phyloP scores from a whole-genome alignment of 2,329 filamentous ascomycete genomes.

The Monilinia fructicola region DNA sequence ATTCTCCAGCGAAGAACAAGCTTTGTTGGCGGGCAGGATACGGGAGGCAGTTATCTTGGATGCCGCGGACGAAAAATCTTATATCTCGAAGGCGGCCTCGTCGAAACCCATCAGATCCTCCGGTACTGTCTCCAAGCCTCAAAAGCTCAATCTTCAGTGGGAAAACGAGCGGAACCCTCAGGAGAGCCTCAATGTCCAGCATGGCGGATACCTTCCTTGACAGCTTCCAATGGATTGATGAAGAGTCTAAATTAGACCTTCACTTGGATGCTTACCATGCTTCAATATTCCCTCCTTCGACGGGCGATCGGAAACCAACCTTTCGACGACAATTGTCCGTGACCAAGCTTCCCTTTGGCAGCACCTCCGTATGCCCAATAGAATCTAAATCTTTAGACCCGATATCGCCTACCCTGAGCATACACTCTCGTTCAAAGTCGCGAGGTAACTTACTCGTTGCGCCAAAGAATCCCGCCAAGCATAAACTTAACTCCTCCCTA shows the following conservation, averaged over 20 bases:
- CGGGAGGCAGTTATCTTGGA: constrained; percentile 55
- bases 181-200: constrained; percentile 27
- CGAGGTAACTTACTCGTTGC: constrained; percentile 55
- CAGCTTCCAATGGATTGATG: constrained; percentile 72
- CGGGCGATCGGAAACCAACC: constrained; percentile 54
- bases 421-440: constrained; percentile 48
- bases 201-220: constrained; percentile 52
- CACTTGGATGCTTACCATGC: constrained; percentile 69
- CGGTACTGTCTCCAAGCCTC: constrained; percentile 16
- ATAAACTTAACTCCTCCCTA: constrained; percentile 40
- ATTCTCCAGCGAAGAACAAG: constrained; percentile 71
- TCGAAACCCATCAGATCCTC: constrained; percentile 32
- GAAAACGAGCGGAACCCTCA: constrained; percentile 18
- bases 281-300: constrained; percentile 33
- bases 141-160: constrained; percentile 11
- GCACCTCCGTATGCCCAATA: constrained; percentile 47
- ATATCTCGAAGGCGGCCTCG: constrained; percentile 48
- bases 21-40: constrained; percentile 54
- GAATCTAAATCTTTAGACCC: constrained; percentile 38
- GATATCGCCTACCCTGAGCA: constrained; percentile 32
- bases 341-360: constrained; percentile 62
- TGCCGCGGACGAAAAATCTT: constrained; percentile 57
- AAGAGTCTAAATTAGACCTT: constrained; percentile 68
- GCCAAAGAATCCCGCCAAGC: constrained; percentile 30
- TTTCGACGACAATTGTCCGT: constrained; percentile 73